Percentiles rank a stretch among this genome's conserved stretches.
Evolutionary conservation across 192 early-diverging fungal species (phyloP).

Genomic region (Dissophora ornata): DNA sequence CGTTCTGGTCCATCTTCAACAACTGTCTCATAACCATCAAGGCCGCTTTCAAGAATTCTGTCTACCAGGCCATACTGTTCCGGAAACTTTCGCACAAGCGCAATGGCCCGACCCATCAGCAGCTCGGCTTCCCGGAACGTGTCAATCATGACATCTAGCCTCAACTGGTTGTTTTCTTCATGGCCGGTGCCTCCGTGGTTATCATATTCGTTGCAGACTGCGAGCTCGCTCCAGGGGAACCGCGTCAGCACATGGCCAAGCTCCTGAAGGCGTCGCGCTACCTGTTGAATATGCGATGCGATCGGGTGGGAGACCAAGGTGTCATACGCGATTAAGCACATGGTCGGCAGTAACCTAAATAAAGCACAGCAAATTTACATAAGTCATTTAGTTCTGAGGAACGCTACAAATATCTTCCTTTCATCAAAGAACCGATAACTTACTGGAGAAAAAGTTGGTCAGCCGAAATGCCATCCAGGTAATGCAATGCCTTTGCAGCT

Average conservation of each 20-base stretch:
- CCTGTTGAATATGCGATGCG: conserved; percentile 51
- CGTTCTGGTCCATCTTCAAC: conserved; percentile 66
- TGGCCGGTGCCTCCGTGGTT: too few species aligned
- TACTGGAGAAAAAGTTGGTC: conserved; percentile 37
- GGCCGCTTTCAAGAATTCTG: conserved; percentile 47
- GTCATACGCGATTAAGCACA: conserved; percentile 83
- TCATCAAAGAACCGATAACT: too few species aligned
- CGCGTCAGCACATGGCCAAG: conserved; percentile 42
- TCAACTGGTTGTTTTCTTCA: conserved; percentile 39
- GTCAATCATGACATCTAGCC: conserved; percentile 47
- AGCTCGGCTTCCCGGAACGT: conserved; percentile 58
- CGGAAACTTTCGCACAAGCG: conserved; percentile 71
- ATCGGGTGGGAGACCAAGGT: conserved; percentile 72
- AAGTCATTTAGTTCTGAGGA: too few species aligned
- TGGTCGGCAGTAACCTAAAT: conserved; percentile 39
- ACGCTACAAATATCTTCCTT: too few species aligned
- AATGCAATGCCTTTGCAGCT: conserved; percentile 73
- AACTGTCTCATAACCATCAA: conserved; percentile 53
- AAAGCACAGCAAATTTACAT: background rate
- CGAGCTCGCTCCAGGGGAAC: conserved; percentile 63
- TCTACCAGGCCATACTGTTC: conserved; percentile 69
- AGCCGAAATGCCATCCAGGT: conserved; percentile 18
- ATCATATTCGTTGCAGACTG: background rate
- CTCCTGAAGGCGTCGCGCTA: conserved; percentile 51
- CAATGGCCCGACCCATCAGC: conserved; percentile 62